Conservation (phyloP, 2,329 filamentous ascomycete species). For the Aschersonia sp. region DNA sequence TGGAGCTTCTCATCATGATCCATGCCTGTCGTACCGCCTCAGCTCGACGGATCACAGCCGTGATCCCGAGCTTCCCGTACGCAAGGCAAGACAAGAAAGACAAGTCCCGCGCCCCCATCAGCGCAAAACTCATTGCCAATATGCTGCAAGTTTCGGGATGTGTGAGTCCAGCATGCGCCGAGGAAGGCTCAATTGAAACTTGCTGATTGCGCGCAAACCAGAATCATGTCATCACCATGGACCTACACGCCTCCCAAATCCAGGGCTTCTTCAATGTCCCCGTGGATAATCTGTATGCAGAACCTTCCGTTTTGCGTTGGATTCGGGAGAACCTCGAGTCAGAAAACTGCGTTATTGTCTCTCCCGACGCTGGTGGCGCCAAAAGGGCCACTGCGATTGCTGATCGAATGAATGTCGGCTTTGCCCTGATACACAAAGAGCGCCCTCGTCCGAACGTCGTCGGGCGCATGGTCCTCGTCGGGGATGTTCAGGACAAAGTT, state of each 20-base stretch:
- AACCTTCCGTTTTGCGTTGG: slow-evolving; percentile 83
- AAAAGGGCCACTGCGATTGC: slow-evolving; percentile 91
- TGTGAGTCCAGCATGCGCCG: slow-evolving; percentile 13
- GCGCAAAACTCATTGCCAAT: slow-evolving; percentile 88
- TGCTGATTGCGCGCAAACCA: slow-evolving; percentile 5
- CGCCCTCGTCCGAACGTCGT: slow-evolving; percentile 76
- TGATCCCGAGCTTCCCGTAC: slow-evolving; percentile 93
- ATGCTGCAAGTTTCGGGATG: slow-evolving; percentile 94
- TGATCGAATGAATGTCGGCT: slow-evolving; percentile 76
- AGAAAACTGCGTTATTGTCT: slow-evolving; percentile 82
- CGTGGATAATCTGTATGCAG: slow-evolving; percentile 72
- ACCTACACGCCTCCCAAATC: slow-evolving; percentile 85
- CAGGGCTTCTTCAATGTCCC: slow-evolving; percentile 87
- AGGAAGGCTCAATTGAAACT: not conserved
- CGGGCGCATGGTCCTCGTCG: slow-evolving; percentile 85
- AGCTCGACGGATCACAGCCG: slow-evolving; percentile 83
- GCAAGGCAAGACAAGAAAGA: slow-evolving; percentile 97
- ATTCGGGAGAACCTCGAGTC: slow-evolving; percentile 75
- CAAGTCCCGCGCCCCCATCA: slow-evolving; percentile 84
- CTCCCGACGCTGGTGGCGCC: slow-evolving; percentile 84
- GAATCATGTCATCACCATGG: slow-evolving; percentile 73
- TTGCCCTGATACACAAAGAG: slow-evolving; percentile 95
- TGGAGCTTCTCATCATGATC: slow-evolving; percentile 98
- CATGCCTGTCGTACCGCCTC: slow-evolving; percentile 62
- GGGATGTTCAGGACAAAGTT: slow-evolving; percentile 78